These are phyloP conservation scores for Boletus coccyginus DNA, from an alignment of 768 basidiomycete genomes.

Conservation along the genomic window DNA sequence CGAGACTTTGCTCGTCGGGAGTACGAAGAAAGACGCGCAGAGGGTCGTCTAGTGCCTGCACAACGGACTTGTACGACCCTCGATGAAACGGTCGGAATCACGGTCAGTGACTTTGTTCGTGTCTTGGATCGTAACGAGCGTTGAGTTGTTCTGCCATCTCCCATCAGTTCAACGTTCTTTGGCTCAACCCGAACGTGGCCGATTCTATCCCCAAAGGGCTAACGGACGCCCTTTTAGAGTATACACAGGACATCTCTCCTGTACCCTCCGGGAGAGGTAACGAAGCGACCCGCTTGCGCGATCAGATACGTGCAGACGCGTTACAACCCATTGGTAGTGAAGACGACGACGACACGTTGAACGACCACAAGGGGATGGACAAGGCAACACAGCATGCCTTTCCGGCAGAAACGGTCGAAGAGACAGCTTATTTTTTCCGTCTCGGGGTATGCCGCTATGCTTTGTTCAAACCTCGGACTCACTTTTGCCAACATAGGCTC, in stretches of 20 bases:
- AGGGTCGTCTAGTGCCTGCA: conserved; percentile 65
- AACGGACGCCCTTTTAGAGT: conserved; percentile 50
- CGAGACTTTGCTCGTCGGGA: conserved; percentile 69
- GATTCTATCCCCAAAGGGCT: conserved; percentile 68
- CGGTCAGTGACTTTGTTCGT: conserved; percentile 29
- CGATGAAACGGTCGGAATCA: conserved; percentile 69
- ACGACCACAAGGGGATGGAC: conserved; percentile 15
- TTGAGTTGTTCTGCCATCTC: conserved; percentile 3
- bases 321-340: conserved; percentile 44
- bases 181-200: conserved; percentile 65
- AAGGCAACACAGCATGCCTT: conserved; percentile 36
- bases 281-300: conserved; percentile 51
- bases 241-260: conserved; percentile 29
- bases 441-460: conserved; percentile 47
- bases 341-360: conserved; percentile 36
- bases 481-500: conserved; percentile 47
- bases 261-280: conserved; percentile 6
- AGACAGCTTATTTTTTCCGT: conserved; percentile 64
- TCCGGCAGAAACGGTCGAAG: conserved; percentile 57
- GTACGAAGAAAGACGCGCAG: conserved; percentile 74
- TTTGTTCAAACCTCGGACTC: conserved; percentile 10
- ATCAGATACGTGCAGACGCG: conserved; percentile 75
- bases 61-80: conserved; percentile 72
- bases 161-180: conserved; percentile 74
- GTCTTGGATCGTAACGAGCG: neutral